Percentiles rank a stretch among this genome's conserved stretches.
Conservation (phyloP, 805 yeast genomes). For the Zygoascus tannicola region DNA sequence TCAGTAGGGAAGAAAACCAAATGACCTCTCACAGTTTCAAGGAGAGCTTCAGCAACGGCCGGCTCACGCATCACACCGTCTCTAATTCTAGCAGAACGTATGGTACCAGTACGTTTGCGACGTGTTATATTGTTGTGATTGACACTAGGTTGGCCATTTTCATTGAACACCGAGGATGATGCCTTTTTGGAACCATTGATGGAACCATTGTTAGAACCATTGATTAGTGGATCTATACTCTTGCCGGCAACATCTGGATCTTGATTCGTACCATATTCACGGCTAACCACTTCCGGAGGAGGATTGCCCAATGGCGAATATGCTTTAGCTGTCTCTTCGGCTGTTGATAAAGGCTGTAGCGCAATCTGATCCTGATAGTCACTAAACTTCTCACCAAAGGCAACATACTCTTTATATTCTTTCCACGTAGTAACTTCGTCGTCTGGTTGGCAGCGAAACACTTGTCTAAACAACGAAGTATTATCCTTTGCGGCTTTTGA, state of each 20-base stretch:
- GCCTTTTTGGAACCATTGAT: not conserved
- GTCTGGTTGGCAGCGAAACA: conserved; percentile 94
- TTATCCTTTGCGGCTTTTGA: conserved; percentile 72
- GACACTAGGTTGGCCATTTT: not conserved
- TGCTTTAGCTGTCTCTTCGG: conserved; percentile 12
- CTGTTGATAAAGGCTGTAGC: conserved; percentile 11
- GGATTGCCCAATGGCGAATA: conserved; percentile 13
- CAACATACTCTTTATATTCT: conserved; percentile 65
- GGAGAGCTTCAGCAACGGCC: conserved; percentile 63
- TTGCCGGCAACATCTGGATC: not conserved
- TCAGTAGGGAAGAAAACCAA: conserved; percentile 85
- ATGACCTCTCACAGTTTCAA: conserved; percentile 73
- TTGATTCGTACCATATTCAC: not conserved
- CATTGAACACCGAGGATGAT: not conserved
- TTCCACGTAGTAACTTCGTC: conserved; percentile 84
- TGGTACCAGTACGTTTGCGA: conserved; percentile 10
- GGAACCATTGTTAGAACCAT: not conserved
- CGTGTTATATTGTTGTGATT: not conserved
- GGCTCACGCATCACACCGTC: conserved; percentile 40
- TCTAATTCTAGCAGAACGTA: conserved; percentile 4
- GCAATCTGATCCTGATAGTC: conserved; percentile 30
- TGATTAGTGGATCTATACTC: not conserved
- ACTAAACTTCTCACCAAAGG: conserved; percentile 28
- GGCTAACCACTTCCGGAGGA: not conserved
- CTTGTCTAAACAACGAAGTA: conserved; percentile 68